Percentiles rank a stretch among this genome's conserved stretches.
Conservation (phyloP, 805 yeast genomes). For the Debaryomyces hansenii region DNA sequence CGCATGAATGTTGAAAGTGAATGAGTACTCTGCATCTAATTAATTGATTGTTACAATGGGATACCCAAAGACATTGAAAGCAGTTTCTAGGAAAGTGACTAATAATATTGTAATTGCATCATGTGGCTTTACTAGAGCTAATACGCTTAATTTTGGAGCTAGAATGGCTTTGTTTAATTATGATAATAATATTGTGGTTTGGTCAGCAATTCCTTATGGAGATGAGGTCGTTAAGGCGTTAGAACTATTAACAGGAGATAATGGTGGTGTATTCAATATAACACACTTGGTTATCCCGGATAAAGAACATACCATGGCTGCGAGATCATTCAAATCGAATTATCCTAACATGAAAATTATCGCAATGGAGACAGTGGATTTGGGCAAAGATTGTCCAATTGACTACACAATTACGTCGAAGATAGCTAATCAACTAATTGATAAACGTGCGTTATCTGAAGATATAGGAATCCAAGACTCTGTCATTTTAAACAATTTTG, state of each 20-base stretch:
- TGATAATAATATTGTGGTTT: conserved; percentile 40
- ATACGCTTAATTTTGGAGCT: conserved; percentile 37
- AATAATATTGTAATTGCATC: conserved; percentile 36
- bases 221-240: conserved; percentile 43
- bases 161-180: conserved; percentile 41
- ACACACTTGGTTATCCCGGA: conserved; percentile 62
- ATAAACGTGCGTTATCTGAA: conserved; percentile 16
- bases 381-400: conserved; percentile 32
- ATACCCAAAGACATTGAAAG: conserved; percentile 35
- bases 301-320: conserved; percentile 64
- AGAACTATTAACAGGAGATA: conserved; percentile 27
- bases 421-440: conserved; percentile 34
- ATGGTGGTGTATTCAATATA: conserved; percentile 35
- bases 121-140: conserved; percentile 31
- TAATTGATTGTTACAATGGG: conserved; percentile 16
- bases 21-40: no score
- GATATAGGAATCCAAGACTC: conserved; percentile 36
- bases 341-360: conserved; percentile 54
- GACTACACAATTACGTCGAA: conserved; percentile 39
- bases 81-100: conserved; percentile 28
- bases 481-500: conserved; percentile 42
- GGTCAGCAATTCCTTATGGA: conserved; percentile 60
- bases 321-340: conserved; percentile 47
- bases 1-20: no score
- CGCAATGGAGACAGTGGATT: conserved; percentile 46